Conservation (phyloP, 768 basidiomycete species). For the Melanogaster broomeanus region DNA sequence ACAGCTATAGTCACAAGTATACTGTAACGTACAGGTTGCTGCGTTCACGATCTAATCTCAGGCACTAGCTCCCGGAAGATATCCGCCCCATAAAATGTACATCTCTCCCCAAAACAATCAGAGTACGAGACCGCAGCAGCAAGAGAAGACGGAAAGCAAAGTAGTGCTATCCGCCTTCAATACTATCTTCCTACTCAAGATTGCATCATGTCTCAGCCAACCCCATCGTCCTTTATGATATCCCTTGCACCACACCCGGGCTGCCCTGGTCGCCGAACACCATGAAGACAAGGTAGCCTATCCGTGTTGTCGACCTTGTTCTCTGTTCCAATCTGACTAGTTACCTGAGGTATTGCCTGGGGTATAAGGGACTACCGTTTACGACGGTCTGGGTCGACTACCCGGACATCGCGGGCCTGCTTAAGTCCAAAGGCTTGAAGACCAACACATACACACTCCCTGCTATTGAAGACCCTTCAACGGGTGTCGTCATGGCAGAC, state of each 20-base stretch:
- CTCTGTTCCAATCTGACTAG: neutral
- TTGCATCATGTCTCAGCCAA: slow-evolving; percentile 12
- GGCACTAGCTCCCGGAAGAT: too few relatives aligned
- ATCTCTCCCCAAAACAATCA: neutral
- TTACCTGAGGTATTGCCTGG: slow-evolving; percentile 26
- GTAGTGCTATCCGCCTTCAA: neutral
- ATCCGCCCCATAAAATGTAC: too few relatives aligned
- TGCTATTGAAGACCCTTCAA: slow-evolving; percentile 48
- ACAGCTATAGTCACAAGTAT: too few relatives aligned
- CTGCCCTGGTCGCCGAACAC: slow-evolving; percentile 41
- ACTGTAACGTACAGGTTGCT: too few relatives aligned
- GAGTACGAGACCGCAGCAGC: neutral
- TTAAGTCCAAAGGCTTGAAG: slow-evolving; percentile 28
- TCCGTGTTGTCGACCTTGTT: neutral
- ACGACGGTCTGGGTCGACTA: slow-evolving; percentile 54
- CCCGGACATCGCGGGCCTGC: slow-evolving; percentile 43
- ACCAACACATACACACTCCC: slow-evolving; percentile 44
- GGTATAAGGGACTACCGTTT: slow-evolving; percentile 40
- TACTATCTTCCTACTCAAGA: neutral
- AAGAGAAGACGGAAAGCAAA: neutral
- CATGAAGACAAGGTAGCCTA: slow-evolving; percentile 34
- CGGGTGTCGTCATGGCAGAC: slow-evolving; percentile 39
- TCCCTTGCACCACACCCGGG: slow-evolving; percentile 26
- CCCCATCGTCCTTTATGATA: slow-evolving; percentile 38
- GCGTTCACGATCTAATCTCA: neutral